Conservation (phyloP, 495 filamentous ascomycete genomes). For the Aspergillus sparsus region DNA sequence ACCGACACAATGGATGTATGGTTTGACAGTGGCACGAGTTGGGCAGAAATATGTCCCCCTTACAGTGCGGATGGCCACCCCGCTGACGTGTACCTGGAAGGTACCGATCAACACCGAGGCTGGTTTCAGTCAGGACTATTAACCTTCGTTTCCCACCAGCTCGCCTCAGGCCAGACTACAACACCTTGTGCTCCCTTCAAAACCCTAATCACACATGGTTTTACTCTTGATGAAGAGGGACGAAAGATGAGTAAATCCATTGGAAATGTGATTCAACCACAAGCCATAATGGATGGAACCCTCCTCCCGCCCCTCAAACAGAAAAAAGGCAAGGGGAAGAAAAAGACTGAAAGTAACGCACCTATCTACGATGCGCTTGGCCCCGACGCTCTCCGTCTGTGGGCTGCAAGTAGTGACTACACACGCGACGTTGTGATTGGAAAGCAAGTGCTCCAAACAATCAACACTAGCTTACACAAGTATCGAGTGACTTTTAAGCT, state of each 20-base stretch:
- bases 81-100: constrained; percentile 91
- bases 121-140: constrained; percentile 99
- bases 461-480: constrained; percentile 77
- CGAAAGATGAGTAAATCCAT: constrained; percentile 99
- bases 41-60: constrained; percentile 60
- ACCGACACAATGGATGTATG: constrained; percentile 99
- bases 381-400: constrained; percentile 84
- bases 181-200: constrained; percentile 67
- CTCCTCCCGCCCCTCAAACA: constrained; percentile 61
- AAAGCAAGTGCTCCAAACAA: constrained; percentile 67
- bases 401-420: constrained; percentile 90
- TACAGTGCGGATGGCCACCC: constrained; percentile 53
- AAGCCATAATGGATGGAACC: constrained; percentile 79
- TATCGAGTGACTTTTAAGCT: constrained; percentile 86
- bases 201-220: constrained; percentile 89
- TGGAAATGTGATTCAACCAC: constrained; percentile 83
- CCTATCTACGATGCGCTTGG: constrained; percentile 63
- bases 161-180: constrained; percentile 40
- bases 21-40: constrained; percentile 98
- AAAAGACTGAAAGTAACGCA: constrained; percentile 46
- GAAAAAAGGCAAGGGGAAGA: constrained; percentile 55
- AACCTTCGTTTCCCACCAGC: constrained; percentile 69
- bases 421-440: constrained; percentile 82
- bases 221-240: constrained; percentile 82
- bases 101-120: constrained; percentile 91